Base-by-base conservation (phyloP, 192 early-diverging fungal genomes). In the Kappamyces sp. region DNA sequence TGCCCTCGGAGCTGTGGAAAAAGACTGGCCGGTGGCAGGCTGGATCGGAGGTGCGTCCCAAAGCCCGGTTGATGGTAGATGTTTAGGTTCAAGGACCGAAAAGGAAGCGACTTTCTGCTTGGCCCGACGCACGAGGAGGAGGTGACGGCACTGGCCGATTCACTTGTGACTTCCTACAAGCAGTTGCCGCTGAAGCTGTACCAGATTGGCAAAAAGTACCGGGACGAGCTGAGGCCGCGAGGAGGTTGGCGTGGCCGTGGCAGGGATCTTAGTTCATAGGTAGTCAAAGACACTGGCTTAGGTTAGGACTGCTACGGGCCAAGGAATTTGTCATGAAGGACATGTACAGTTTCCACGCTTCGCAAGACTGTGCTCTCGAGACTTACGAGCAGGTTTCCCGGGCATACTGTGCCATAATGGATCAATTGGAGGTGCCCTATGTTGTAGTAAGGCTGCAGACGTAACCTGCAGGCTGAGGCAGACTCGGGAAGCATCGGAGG, bases 291-390 rank as follows among this genome's bases (percentile, higher is more conserved):
- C 71, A 86, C 43, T 76, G 92, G 33, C 90, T 90, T 13, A 77
- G 92, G 23, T 82, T 80, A 3, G 93, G 93, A 5, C 66, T 96
- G 15, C 74, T 96, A 47, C 74, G 93, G 8, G 91, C 80, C 1
- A 83, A 89, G 36, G 93, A 96, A 66, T 96, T 96, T 67, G 66
- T 92, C n/a, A 96, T 96, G 93, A 96, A 93, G 68, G 93, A 96
- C 70, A 66, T 96, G 63, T 94, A 96, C 67, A 81, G 88, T 5
- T 96, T 96, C 69, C 91, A 96, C 66, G 76, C 69, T 2, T 77
- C 78, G 1, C 67, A 76, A 55, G 67, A 85, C 10, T 74, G 75
- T 39, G 90, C 93, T 0, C 67, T 84, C 34, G 70, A 66, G n/a
- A 86, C 93, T 0, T 96, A 94, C 65, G 71, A 86, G 13, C 69